phyloP scores from a whole-genome alignment of 140 eudicot genomes.

The Stevia rebaudiana region DNA sequence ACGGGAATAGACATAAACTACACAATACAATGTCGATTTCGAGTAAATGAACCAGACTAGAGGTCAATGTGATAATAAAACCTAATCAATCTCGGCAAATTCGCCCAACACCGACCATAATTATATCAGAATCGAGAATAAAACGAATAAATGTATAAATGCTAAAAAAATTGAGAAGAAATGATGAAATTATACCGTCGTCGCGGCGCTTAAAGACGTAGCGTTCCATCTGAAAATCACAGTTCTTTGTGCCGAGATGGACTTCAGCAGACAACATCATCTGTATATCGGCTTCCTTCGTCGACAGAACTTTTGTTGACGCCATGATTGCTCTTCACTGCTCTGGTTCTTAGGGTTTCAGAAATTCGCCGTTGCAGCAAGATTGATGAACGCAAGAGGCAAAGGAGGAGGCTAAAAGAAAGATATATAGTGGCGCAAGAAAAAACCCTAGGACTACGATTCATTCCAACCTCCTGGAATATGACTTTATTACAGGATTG shows the following conservation, averaged over 20 bases:
- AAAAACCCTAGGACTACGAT: constrained; percentile 25
- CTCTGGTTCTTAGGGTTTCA: constrained; percentile 27
- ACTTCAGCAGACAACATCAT: constrained; percentile 81
- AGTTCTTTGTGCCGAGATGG: constrained; percentile 80
- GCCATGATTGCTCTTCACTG: constrained; percentile 26
- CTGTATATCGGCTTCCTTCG: constrained; percentile 64
- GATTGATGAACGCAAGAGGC: constrained; percentile 2
- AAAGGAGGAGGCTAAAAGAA: not conserved
- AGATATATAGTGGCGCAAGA: constrained; percentile 18
- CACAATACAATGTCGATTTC: not conserved
- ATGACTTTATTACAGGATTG: not conserved
- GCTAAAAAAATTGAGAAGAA: not conserved
- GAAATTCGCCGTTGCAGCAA: constrained; percentile 23
- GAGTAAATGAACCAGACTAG: not conserved
- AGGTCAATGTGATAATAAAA: not conserved
- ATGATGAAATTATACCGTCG: constrained; percentile 31
- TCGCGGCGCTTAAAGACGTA: constrained; percentile 81
- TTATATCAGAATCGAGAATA: not conserved
- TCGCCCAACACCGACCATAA: not conserved
- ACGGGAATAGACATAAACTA: not conserved
- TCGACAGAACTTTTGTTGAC: constrained; percentile 22
- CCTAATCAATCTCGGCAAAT: not conserved
- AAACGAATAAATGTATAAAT: not conserved
- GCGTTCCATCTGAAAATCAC: constrained; percentile 83
- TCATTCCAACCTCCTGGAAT: not conserved